These are phyloP conservation scores for Erythrobasidium hasegawianum DNA, from an alignment of 1,284 basidiomycete genomes.

Conservation along the genomic window DNA sequence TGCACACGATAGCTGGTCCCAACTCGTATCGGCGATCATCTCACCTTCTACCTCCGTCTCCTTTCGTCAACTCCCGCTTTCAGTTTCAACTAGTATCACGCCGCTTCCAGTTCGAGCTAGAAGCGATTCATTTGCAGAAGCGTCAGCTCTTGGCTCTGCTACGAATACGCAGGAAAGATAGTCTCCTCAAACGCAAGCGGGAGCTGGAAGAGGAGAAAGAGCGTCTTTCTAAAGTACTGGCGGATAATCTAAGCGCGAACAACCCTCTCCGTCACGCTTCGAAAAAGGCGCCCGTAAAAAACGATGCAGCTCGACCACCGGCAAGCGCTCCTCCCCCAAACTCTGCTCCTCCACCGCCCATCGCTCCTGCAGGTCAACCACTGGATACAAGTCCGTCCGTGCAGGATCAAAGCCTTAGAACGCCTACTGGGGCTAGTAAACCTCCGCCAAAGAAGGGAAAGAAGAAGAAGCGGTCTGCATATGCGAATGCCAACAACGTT, in stretches of 20 bases:
- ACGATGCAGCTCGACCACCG: neutral
- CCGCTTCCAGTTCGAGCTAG: neutral
- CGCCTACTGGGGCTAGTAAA: too few species aligned
- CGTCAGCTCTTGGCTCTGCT: constrained; percentile 3
- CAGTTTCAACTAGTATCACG: neutral
- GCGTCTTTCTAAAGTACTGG: neutral
- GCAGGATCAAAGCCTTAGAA: neutral
- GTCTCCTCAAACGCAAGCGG: neutral
- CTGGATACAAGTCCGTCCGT: neutral
- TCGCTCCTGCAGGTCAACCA: neutral
- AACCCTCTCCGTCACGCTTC: neutral
- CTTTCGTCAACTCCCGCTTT: neutral
- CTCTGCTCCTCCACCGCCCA: neutral
- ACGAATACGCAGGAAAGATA: neutral
- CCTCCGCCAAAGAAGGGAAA: constrained; percentile 40
- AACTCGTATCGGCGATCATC: neutral
- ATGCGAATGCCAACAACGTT: constrained; percentile 48
- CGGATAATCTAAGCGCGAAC: neutral
- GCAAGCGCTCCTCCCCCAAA: neutral
- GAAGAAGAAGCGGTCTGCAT: constrained; percentile 46
- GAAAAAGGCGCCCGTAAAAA: neutral
- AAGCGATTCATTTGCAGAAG: neutral
- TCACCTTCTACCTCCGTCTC: neutral
- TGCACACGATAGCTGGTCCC: neutral
- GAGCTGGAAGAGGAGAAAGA: constrained; percentile 8